Conservation (phyloP, 2,329 filamentous ascomycete genomes). For the Neonectria faginata region DNA sequence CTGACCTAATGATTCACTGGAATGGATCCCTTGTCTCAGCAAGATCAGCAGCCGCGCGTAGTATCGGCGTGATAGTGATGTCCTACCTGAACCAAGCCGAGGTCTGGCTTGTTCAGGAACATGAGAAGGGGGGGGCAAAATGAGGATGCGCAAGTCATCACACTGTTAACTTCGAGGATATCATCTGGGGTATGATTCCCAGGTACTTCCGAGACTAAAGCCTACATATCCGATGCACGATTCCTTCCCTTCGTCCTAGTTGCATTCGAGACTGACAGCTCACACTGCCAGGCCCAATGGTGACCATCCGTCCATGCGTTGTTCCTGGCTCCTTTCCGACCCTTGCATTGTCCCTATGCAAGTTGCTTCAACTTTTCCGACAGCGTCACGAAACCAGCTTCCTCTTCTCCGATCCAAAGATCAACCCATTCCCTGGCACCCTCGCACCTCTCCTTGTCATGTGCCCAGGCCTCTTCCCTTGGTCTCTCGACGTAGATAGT, state of each 20-base stretch:
- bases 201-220: neutral
- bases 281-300: neutral
- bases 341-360: conserved; percentile 5
- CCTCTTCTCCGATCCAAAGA: conserved; percentile 51
- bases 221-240: neutral
- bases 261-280: conserved; percentile 5
- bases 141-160: neutral
- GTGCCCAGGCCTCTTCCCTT: conserved; percentile 72
- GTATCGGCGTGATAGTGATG: neutral
- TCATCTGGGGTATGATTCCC: neutral
- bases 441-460: conserved; percentile 62
- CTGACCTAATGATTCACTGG: neutral
- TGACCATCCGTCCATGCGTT: neutral
- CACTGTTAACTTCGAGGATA: neutral
- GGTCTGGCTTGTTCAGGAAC: neutral
- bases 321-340: neutral
- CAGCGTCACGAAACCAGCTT: conserved; percentile 49
- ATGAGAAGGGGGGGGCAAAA: neutral
- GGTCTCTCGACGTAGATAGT: conserved; percentile 80
- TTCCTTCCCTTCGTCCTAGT: conserved; percentile 16
- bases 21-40: neutral
- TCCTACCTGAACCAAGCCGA: neutral
- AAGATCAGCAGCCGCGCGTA: neutral
- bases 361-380: conserved; percentile 44
- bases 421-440: conserved; percentile 61